Base-by-base conservation (phyloP, 2,329 filamentous ascomycete genomes). In the Gremmenia infestans region DNA sequence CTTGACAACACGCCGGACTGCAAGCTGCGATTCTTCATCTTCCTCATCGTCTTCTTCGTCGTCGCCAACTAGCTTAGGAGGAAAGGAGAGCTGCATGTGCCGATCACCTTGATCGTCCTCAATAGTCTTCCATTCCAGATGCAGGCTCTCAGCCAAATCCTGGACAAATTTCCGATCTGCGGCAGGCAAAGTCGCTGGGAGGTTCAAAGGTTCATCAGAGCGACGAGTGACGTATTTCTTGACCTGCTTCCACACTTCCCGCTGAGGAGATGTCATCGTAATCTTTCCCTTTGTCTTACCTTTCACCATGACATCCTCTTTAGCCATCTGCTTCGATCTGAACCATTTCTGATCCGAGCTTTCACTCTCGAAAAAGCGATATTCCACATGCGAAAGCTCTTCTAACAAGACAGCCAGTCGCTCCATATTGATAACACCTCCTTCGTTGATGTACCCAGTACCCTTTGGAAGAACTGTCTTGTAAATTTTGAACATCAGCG, bases 401-500 rank as follows among this genome's bases (percentile, higher is more conserved):
- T 91, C 84, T 46, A 99, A 77, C 47, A 99, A 81, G 49, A 88
- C 75, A 51, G 83, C 82, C 57, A 99, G 76, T 55, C 94, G 84
- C 60, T 87, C 75, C 69, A 99, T 77, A 69, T 97, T 95, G 72
- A 99, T 96, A 48, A 89, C 86, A 67, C 94, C 95, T 54, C 88
- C 85, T 71, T 99, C 91, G 72, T 99, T 99, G 73, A 99, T 93
- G 72, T 97, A 99, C 5, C 94, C 94, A 55, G 90, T 89, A 67
- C 91, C 87, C 69, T 87, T 85, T 7, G 92, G 92, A 57, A 99
- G 77, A 39, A 96, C 85, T 48, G 87, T 81, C 73, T 97, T 97
- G 79, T 99, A 99, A 58, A 96, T 85, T 69, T 88, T 88, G 72
- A 99, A 99, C 94, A 99, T 99, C 69, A 94, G 87, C 23, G 93